Conservation (phyloP, 805 yeast genomes). For the Yamadazyma laniorum region DNA sequence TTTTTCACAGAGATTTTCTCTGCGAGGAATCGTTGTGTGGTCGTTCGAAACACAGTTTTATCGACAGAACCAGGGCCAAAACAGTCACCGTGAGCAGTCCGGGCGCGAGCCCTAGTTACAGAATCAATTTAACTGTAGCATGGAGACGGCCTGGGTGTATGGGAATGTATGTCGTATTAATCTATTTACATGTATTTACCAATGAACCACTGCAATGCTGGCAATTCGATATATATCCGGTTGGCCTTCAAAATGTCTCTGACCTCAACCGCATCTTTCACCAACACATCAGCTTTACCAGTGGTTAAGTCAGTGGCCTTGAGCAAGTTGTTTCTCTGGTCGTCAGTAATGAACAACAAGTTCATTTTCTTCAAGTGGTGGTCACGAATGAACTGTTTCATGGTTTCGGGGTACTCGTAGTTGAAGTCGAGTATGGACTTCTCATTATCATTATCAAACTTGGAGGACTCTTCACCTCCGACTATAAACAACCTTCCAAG, state of each 20-base stretch:
- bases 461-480: slow-evolving; percentile 46
- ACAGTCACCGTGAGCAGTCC: slow-evolving; percentile 3
- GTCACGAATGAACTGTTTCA: slow-evolving; percentile 47
- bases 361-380: slow-evolving; percentile 52
- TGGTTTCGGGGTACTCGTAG: slow-evolving; percentile 43
- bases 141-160: too few species aligned
- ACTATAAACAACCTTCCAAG: slow-evolving; percentile 69
- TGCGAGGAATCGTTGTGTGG: slow-evolving; percentile 7
- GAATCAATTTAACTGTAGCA: too few species aligned
- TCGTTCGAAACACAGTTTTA: slow-evolving; percentile 10
- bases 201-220: slow-evolving; percentile 63
- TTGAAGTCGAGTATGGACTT: slow-evolving; percentile 32
- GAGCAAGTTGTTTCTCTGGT: slow-evolving; percentile 58
- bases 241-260: slow-evolving; percentile 81
- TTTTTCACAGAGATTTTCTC: slow-evolving; percentile 15
- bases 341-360: slow-evolving; percentile 67
- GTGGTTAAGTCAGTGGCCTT: slow-evolving; percentile 54
- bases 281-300: slow-evolving; percentile 58
- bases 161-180: too few species aligned
- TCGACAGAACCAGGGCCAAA: not conserved
- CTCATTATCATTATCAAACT: slow-evolving; percentile 2
- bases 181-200: slow-evolving; percentile 27
- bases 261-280: slow-evolving; percentile 77
- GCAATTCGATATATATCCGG: slow-evolving; percentile 67
- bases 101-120: slow-evolving; percentile 27